A percentile compares a stretch with the other conserved stretches of the same genome.
These are phyloP conservation scores for Wickerhamomyces rabaulensis DNA, from an alignment of 805 yeast species.

Conservation along the genomic window DNA sequence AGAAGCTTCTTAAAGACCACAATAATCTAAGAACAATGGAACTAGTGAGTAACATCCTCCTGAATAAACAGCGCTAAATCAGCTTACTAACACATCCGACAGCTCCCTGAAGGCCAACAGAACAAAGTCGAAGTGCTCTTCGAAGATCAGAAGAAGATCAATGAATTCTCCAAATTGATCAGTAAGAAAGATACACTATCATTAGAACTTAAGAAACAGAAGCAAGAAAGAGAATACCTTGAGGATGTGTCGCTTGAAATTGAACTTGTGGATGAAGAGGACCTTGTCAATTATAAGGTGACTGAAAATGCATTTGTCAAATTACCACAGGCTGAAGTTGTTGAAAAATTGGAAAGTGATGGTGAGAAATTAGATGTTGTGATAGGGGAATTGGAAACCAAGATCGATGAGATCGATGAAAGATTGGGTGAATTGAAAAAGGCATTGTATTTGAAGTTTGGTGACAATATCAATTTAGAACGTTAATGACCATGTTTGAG, in stretches of 20 bases:
- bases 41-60: constrained; percentile 6
- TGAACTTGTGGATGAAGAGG: constrained; percentile 79
- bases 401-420: constrained; percentile 48
- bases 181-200: constrained; percentile 58
- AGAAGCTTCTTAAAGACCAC: neutral
- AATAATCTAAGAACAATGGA: constrained; percentile 7
- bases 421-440: constrained; percentile 59
- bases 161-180: constrained; percentile 80
- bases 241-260: constrained; percentile 84
- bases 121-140: constrained; percentile 34
- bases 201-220: constrained; percentile 40
- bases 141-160: constrained; percentile 82
- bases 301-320: constrained; percentile 72
- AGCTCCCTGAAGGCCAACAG: constrained; percentile 37
- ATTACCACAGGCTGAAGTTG: constrained; percentile 59
- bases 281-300: constrained; percentile 64
- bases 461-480: constrained; percentile 83
- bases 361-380: constrained; percentile 45
- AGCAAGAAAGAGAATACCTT: constrained; percentile 76
- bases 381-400: constrained; percentile 40
- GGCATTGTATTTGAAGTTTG: constrained; percentile 82
- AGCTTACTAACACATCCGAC: neutral
- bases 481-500: constrained; percentile 26
- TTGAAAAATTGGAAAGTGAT: constrained; percentile 62
- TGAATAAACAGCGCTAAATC: too few relatives aligned